Evolutionary conservation across 1,284 basidiomycete species (phyloP), one percentile per base, ranked within the genome.

Genomic region (Heliocybe sulcata): DNA sequence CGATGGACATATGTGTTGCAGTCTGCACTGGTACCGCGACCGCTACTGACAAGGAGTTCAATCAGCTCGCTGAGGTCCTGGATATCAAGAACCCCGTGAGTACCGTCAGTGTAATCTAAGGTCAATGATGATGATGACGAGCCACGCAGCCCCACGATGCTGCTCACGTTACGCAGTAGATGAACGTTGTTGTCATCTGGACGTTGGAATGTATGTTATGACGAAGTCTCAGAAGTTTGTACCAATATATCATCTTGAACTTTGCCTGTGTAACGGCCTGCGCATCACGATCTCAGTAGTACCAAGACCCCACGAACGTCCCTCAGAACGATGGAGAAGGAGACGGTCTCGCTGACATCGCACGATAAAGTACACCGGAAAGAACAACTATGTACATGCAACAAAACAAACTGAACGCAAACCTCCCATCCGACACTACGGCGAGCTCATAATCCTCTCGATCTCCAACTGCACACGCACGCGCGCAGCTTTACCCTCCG

Each of bases 401-500:
- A 31, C 29, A 31, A 31, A 12, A 31, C 29, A 31, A 12, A 31
- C n/a, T n/a, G n/a, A 31, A 31, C 12, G 12, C 29, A 31, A 31
- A 31, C 4, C n/a, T n/a, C n/a, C n/a, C 29, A 31, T 31, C 6
- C 29, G 12, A 31, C 6, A 42, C 20, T 49, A 52, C 33, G 27
- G 14, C 10, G 55, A 14, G 35, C 49, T 67, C 70, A 85, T 74
- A 58, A 86, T 80, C 55, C 77, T 73, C 70, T 88, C 86, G 35
- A 89, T 75, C 67, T 83, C 83, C 31, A 86, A 69, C 63, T 81
- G 76, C 31, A 85, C 76, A 19, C 85, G 71, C 2, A 79, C 73
- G 1, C 83, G 76, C 20, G 82, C 80, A 16, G 83, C 82, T 48
- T 71, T 78, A 20, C 82, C 83, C 59, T 82, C 83, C 3, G 80